Evolutionary conservation across 495 filamentous ascomycete species (phyloP), one percentile per base, ranked within the genome.

Genomic region (Penicillium pulvis): DNA sequence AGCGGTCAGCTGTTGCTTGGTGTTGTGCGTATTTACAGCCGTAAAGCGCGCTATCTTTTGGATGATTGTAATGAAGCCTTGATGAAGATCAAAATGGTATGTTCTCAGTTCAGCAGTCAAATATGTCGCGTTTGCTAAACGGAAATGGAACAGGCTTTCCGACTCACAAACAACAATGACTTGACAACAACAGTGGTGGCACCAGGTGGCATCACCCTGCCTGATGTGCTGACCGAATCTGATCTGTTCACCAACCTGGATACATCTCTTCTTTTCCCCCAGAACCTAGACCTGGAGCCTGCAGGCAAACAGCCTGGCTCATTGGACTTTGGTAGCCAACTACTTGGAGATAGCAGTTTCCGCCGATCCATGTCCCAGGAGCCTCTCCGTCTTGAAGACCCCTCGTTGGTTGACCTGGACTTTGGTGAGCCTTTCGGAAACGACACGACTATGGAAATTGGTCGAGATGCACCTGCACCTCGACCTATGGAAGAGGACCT

Each of bases 11-110:
- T 98, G 55, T 78, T 98, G 61, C 81, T 98, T 53, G 94, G 94
- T 75, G 94, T 98, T 39, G 95, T 97, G 59, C 83, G 94, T 62
- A 98, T 98, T 53, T 98, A 98, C 73, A 96, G 92, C 69, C 84
- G 95, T 58, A 98, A 98, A 75, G 92, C 94, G 66, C 88, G 92
- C 59, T 98, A 98, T 71, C 79, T 98, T 14, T 77, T 97, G 41
- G 94, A 98, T 69, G 94, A 98, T 70, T 98, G 94, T 78, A 96
- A 93, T 67, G 94, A 98, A 75, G 93, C 94, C 26, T 77, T 98
- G 55, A 86, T 94, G 80, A 97, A 97, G 75, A 96, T 98, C 65
- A 97, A 97, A 70, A 94, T 97, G 93, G 93, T 97, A 81, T 54
- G 53, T 20, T 39, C 28, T 33, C 44, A 41, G 62, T 59, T 58